Evolutionary conservation across 257 asterid genomes (phyloP).

Genomic region (Verbascum thapsus): DNA sequence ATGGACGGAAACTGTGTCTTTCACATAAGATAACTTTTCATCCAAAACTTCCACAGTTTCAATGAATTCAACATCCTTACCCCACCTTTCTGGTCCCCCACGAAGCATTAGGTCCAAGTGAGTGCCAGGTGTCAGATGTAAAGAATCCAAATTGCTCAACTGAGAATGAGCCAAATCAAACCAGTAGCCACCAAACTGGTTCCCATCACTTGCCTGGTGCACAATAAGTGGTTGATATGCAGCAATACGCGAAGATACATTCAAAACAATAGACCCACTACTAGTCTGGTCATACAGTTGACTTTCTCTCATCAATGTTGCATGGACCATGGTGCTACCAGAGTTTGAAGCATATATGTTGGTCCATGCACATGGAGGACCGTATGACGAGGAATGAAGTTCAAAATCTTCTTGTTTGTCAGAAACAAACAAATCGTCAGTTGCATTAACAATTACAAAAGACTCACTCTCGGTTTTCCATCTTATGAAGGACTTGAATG

Average conservation of each 20-base stretch:
- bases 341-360: constrained; percentile 60
- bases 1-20: constrained; percentile 36
- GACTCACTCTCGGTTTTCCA: constrained; percentile 77
- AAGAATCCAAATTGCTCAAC: constrained; percentile 49
- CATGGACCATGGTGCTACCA: constrained; percentile 72
- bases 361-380: constrained; percentile 84
- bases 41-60: constrained; percentile 56
- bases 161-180: constrained; percentile 50
- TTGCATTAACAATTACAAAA: constrained; percentile 62
- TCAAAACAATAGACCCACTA: constrained; percentile 53
- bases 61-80: constrained; percentile 62
- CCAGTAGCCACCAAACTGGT: constrained; percentile 94
- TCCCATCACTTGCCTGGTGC: constrained; percentile 83
- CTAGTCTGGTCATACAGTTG: constrained; percentile 54
- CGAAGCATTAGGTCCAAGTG: constrained; percentile 68
- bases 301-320: constrained; percentile 59
- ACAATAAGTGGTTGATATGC: constrained; percentile 70
- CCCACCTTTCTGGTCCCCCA: constrained; percentile 92
- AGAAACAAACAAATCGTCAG: constrained; percentile 33
- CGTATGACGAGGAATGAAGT: constrained; percentile 35
- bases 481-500: constrained; percentile 60
- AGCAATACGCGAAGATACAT: constrained; percentile 65
- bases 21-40: constrained; percentile 38
- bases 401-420: constrained; percentile 46
- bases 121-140: constrained; percentile 79